These are phyloP conservation scores for Vanrija sp. DNA, from an alignment of 1,284 basidiomycete species.

Conservation along the genomic window DNA sequence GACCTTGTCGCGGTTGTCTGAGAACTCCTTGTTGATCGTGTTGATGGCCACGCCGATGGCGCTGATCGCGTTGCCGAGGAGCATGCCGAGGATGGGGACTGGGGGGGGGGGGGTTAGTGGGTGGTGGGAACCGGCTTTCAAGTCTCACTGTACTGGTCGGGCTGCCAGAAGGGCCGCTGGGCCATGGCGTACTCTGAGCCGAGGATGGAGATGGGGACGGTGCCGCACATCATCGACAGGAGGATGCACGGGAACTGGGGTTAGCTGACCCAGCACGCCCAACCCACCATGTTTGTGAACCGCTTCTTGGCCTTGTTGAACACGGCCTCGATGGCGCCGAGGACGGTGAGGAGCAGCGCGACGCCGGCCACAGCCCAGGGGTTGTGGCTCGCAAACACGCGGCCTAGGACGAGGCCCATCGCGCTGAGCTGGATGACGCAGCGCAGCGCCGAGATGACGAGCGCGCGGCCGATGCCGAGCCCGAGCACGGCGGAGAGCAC, in stretches of 20 bases:
- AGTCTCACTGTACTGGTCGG: conserved; percentile 69
- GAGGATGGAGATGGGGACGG: conserved; percentile 72
- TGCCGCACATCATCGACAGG: conserved; percentile 65
- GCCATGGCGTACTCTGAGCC: conserved; percentile 74
- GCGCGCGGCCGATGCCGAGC: conserved; percentile 64
- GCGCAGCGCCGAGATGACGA: conserved; percentile 65
- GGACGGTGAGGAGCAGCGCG: conserved; percentile 66
- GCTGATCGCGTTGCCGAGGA: conserved; percentile 73
- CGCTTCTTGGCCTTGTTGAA: conserved; percentile 71
- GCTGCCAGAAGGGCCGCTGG: conserved; percentile 71
- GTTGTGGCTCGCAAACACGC: conserved; percentile 69
- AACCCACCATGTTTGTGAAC: conserved; percentile 65
- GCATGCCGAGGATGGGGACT: conserved; percentile 86
- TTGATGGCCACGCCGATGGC: conserved; percentile 66
- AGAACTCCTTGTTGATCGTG: conserved; percentile 42
- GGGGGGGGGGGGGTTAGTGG: neutral
- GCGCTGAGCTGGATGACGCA: conserved; percentile 72
- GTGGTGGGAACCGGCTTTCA: neutral
- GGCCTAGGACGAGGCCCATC: conserved; percentile 65
- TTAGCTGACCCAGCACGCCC: neutral
- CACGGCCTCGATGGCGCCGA: conserved; percentile 59
- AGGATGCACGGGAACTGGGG: conserved; percentile 66
- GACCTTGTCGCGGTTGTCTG: conserved; percentile 72
- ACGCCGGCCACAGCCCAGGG: conserved; percentile 70
- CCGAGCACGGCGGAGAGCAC: conserved; percentile 61